These are phyloP conservation scores for Penicillium verrucosum DNA, from an alignment of 2,329 filamentous ascomycete species.

Conservation along the genomic window DNA sequence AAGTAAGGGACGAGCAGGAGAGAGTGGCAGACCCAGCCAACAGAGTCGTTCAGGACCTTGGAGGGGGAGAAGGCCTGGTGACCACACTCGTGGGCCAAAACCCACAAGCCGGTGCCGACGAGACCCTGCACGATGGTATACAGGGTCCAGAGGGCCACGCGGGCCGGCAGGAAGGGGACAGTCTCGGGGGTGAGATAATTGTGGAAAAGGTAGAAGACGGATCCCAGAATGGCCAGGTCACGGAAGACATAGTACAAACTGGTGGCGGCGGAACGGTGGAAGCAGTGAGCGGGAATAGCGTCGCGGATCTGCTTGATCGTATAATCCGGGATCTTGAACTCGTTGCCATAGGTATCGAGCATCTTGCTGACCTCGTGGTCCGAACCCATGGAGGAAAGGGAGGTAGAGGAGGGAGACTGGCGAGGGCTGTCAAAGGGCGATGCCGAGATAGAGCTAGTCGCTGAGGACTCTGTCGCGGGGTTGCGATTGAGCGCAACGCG, in stretches of 20 bases:
- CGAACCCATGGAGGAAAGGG: slow-evolving; percentile 83
- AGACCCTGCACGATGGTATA: slow-evolving; percentile 85
- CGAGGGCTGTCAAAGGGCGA: slow-evolving; percentile 60
- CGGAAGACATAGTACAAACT: slow-evolving; percentile 81
- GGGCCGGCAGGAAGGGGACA: slow-evolving; percentile 66
- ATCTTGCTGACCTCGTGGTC: slow-evolving; percentile 60
- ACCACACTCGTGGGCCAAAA: slow-evolving; percentile 95
- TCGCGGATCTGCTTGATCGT: slow-evolving; percentile 97
- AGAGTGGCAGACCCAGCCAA: slow-evolving; percentile 90
- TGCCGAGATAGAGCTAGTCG: slow-evolving; percentile 51
- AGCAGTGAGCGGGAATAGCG: slow-evolving; percentile 97
- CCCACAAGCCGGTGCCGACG: slow-evolving; percentile 92
- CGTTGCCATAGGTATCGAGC: slow-evolving; percentile 88
- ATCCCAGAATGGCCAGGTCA: slow-evolving; percentile 68
- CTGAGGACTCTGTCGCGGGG: slow-evolving; percentile 54
- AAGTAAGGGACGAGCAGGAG: slow-evolving; percentile 91
- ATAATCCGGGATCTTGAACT: slow-evolving; percentile 90
- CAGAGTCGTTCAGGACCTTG: slow-evolving; percentile 82
- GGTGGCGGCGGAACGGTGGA: slow-evolving; percentile 72
- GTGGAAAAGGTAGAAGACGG: slow-evolving; percentile 84
- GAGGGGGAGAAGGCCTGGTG: slow-evolving; percentile 96
- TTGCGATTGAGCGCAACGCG: slow-evolving; percentile 52
- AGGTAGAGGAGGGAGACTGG: slow-evolving; percentile 76
- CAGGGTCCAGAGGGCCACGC: slow-evolving; percentile 62
- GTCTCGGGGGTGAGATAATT: slow-evolving; percentile 83